Evolutionary conservation across 2,329 filamentous ascomycete species (phyloP).

Genomic region (Aureobasidium sp.): DNA sequence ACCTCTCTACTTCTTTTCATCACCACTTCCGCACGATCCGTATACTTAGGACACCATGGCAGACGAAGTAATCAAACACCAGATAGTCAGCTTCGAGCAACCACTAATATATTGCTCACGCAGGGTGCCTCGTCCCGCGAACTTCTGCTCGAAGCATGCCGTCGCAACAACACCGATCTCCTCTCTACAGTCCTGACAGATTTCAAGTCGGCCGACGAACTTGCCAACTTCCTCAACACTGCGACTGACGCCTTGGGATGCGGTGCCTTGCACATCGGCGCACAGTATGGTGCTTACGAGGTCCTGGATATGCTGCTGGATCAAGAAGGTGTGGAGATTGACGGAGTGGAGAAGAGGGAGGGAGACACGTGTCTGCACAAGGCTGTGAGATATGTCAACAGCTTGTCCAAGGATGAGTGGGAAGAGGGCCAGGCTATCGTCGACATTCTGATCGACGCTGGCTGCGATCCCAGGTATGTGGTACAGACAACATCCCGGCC

Average conservation of each 20-base stretch:
- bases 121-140: constrained; percentile 74
- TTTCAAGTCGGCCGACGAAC: constrained; percentile 49
- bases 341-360: constrained; percentile 64
- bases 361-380: constrained; percentile 74
- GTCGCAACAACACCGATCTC: constrained; percentile 84
- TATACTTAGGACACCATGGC: constrained; percentile 11
- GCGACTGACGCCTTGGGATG: constrained; percentile 82
- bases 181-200: constrained; percentile 65
- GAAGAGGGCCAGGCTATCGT: constrained; percentile 60
- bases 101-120: background rate
- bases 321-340: constrained; percentile 78
- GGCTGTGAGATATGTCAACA: constrained; percentile 70
- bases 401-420: constrained; percentile 55
- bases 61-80: constrained; percentile 16
- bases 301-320: constrained; percentile 76
- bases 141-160: constrained; percentile 84
- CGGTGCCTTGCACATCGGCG: constrained; percentile 83
- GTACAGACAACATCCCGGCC: background rate
- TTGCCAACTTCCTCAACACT: constrained; percentile 74
- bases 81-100: background rate
- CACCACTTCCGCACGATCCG: background rate
- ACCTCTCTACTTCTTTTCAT: background rate
- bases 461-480: constrained; percentile 50
- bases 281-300: constrained; percentile 77
- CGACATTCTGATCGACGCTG: constrained; percentile 76